phyloP scores from a whole-genome alignment of 2,329 filamentous ascomycete species.

The Scolecobasidium constrictum region DNA sequence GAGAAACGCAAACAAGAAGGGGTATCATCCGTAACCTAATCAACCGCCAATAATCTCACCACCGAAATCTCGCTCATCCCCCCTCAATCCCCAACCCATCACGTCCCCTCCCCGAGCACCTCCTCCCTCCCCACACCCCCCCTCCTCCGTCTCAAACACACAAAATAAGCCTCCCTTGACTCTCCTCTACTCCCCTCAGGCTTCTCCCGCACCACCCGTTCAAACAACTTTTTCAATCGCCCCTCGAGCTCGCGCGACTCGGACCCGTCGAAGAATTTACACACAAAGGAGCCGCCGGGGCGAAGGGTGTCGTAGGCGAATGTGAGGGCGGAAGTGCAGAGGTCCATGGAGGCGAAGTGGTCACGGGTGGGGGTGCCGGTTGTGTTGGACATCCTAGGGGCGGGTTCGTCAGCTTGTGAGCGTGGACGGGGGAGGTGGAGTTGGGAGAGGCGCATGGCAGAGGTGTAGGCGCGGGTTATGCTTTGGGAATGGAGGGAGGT shows the following conservation, averaged over 20 bases:
- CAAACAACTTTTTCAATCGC: conserved; percentile 65
- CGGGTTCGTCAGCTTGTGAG: too few relatives aligned
- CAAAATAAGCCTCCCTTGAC: conserved; percentile 78
- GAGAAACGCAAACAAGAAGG: too few relatives aligned
- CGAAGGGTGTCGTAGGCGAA: conserved; percentile 81
- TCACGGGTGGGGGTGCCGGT: conserved; percentile 79
- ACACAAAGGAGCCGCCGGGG: conserved; percentile 79
- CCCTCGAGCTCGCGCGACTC: conserved; percentile 75
- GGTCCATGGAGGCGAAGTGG: conserved; percentile 91
- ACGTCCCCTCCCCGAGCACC: too few relatives aligned
- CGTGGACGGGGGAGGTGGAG: too few relatives aligned
- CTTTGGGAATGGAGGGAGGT: conserved; percentile 72
- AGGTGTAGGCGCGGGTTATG: conserved; percentile 90
- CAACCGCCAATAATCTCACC: too few relatives aligned
- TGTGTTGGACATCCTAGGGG: conserved; percentile 97
- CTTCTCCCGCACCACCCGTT: conserved; percentile 75
- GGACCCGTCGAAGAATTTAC: conserved; percentile 90
- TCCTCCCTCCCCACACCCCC: conserved; percentile 33
- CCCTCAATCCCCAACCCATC: too few relatives aligned
- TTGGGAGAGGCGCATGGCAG: too few relatives aligned
- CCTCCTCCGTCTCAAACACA: conserved; percentile 65
- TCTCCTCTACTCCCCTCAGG: conserved; percentile 91
- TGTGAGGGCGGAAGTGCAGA: conserved; percentile 72
- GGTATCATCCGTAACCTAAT: too few relatives aligned
- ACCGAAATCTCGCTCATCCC: too few relatives aligned